phyloP scores from a whole-genome alignment of 805 yeast species.

The Geotrichum ghanense region DNA sequence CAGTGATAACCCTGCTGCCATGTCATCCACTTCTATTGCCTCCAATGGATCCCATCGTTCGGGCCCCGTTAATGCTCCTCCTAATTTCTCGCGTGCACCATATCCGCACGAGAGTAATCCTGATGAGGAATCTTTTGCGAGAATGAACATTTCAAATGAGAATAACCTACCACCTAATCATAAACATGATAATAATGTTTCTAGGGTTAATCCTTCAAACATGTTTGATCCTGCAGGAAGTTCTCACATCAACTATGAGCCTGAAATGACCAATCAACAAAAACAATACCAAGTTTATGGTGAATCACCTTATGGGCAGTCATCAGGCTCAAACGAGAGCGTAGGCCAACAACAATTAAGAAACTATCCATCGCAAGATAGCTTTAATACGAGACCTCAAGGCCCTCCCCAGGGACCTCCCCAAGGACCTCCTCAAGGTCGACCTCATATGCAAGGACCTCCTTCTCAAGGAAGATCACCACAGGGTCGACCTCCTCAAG shows the following conservation, averaged over 20 bases:
- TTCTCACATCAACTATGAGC: neutral
- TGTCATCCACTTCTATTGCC: neutral
- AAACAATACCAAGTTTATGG: neutral
- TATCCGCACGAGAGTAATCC: neutral
- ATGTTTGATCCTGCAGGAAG: conserved; percentile 1
- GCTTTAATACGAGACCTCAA: conserved; percentile 1
- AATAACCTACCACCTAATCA: too few species aligned
- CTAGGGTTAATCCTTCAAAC: neutral
- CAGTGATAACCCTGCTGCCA: neutral
- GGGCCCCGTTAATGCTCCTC: conserved; percentile 2
- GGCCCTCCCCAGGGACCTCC: conserved; percentile 2
- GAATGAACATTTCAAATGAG: neutral
- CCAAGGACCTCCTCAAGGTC: conserved; percentile 2
- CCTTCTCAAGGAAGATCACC: neutral
- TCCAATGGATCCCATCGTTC: too few species aligned
- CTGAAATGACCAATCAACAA: neutral
- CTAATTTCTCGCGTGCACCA: conserved; percentile 1
- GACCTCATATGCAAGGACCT: conserved; percentile 1
- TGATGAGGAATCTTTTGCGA: neutral
- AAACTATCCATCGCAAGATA: too few species aligned
- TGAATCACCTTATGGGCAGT: neutral
- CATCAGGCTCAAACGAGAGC: neutral
- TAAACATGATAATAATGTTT: neutral
- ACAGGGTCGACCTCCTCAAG: neutral
- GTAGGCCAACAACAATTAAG: conserved; percentile 3